phyloP scores from a whole-genome alignment of 495 filamentous ascomycete genomes.

The Xylaria curta region DNA sequence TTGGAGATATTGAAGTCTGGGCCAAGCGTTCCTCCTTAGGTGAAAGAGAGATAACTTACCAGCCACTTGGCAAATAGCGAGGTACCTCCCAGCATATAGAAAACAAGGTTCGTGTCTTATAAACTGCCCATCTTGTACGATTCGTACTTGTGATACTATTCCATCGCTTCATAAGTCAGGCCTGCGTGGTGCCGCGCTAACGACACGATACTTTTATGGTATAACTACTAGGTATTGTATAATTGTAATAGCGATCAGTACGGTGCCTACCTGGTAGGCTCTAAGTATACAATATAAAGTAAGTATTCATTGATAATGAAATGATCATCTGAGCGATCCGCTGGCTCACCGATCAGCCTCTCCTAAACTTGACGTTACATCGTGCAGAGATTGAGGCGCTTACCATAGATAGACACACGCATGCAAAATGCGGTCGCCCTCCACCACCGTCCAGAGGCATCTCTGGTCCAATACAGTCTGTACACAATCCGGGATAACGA shows the following conservation, averaged over 20 bases:
- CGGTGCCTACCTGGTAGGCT: too few relatives aligned
- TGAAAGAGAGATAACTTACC: neutral
- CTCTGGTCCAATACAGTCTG: neutral
- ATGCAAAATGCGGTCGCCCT: neutral
- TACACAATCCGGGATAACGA: constrained; percentile 4
- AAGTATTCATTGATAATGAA: neutral
- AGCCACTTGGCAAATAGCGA: too few relatives aligned
- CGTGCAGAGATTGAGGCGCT: constrained; percentile 15
- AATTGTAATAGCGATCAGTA: too few relatives aligned
- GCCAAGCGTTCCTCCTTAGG: neutral
- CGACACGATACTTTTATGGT: too few relatives aligned
- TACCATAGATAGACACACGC: neutral
- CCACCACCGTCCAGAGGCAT: neutral
- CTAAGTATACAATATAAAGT: neutral
- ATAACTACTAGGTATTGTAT: too few relatives aligned
- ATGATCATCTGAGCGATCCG: neutral
- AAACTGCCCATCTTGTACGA: neutral
- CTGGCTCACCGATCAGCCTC: constrained; percentile 16
- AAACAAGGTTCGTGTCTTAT: neutral
- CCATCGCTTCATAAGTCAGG: too few relatives aligned
- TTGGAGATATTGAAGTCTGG: neutral
- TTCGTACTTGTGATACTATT: too few relatives aligned
- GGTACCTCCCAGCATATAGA: too few relatives aligned
- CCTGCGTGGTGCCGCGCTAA: neutral
- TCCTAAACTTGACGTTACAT: constrained; percentile 17